Evolutionary conservation across 306 rosid species (phyloP).

Genomic region (Cucurbita ficifolia): DNA sequence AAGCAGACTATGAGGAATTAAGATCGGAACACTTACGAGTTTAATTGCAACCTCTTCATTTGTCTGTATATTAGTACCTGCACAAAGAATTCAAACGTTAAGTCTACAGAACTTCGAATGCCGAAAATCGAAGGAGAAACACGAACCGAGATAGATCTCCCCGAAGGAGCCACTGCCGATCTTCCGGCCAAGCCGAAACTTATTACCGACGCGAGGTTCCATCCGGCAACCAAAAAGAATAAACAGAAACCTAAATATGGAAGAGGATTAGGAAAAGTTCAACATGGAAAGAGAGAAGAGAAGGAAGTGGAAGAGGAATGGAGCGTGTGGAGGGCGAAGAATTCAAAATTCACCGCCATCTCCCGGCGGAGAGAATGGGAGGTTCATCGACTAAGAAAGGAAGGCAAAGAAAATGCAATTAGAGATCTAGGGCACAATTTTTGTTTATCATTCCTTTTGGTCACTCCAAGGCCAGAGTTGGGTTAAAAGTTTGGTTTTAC

Average conservation of each 20-base stretch:
- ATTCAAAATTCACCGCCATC: constrained; percentile 2
- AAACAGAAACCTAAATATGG: constrained; percentile 28
- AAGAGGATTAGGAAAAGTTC: constrained; percentile 1
- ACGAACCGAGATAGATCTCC: constrained; percentile 84
- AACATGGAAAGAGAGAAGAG: background rate
- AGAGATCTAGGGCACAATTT: constrained; percentile 17
- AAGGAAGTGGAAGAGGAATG: background rate
- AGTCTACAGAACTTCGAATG: background rate
- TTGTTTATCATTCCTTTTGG: background rate
- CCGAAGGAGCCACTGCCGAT: constrained; percentile 97
- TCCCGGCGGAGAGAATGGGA: background rate
- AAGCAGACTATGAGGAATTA: background rate
- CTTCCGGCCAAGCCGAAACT: constrained; percentile 81
- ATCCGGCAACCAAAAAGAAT: constrained; percentile 20
- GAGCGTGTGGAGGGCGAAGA: constrained; percentile 3
- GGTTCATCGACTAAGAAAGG: background rate
- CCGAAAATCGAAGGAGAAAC: background rate
- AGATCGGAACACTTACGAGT: constrained; percentile 51
- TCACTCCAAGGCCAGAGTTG: background rate
- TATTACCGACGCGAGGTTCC: constrained; percentile 96
- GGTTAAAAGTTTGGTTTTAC: constrained; percentile 1
- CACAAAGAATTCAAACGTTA: constrained; percentile 14
- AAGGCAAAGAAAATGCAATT: background rate
- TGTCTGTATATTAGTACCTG: constrained; percentile 89
- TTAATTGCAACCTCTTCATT: constrained; percentile 93